These are phyloP conservation scores for Priceomyces medius DNA, from an alignment of 805 yeast species.

Conservation along the genomic window DNA sequence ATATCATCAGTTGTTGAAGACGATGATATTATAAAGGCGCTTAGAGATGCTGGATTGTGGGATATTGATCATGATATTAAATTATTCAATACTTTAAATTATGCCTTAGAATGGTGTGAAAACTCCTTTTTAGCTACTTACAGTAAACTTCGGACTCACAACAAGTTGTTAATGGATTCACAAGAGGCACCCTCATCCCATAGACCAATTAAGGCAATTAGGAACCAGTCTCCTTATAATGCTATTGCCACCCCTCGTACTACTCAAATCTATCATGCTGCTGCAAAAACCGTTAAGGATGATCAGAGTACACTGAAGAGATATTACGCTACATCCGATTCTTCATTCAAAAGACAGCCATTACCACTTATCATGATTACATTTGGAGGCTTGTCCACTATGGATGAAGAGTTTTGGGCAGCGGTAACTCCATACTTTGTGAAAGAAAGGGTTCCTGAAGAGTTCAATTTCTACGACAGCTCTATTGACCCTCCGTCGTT, in stretches of 20 bases:
- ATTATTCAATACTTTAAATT: slow-evolving; percentile 75
- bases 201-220: slow-evolving; percentile 4
- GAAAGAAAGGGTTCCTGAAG: slow-evolving; percentile 47
- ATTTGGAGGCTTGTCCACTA: slow-evolving; percentile 56
- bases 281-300: slow-evolving; percentile 43
- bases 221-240: slow-evolving; percentile 10
- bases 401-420: slow-evolving; percentile 59
- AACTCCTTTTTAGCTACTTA: slow-evolving; percentile 75
- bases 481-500: slow-evolving; percentile 47
- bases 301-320: slow-evolving; percentile 42
- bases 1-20: slow-evolving; percentile 74
- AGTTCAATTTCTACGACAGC: slow-evolving; percentile 47
- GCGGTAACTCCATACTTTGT: slow-evolving; percentile 53
- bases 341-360: slow-evolving; percentile 50
- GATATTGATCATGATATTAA: slow-evolving; percentile 46
- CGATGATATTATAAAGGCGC: slow-evolving; percentile 64
- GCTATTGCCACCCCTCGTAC: slow-evolving; percentile 52
- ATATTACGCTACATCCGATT: slow-evolving; percentile 47
- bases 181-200: slow-evolving; percentile 1
- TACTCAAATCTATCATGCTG: slow-evolving; percentile 52
- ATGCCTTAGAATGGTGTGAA: slow-evolving; percentile 96
- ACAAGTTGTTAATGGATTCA: slow-evolving; percentile 3
- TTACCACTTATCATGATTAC: slow-evolving; percentile 63
- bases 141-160: slow-evolving; percentile 25
- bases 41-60: slow-evolving; percentile 83